Evolutionary conservation across 2,329 filamentous ascomycete genomes (phyloP).

Genomic region (Pseudocercospora fuligena): DNA sequence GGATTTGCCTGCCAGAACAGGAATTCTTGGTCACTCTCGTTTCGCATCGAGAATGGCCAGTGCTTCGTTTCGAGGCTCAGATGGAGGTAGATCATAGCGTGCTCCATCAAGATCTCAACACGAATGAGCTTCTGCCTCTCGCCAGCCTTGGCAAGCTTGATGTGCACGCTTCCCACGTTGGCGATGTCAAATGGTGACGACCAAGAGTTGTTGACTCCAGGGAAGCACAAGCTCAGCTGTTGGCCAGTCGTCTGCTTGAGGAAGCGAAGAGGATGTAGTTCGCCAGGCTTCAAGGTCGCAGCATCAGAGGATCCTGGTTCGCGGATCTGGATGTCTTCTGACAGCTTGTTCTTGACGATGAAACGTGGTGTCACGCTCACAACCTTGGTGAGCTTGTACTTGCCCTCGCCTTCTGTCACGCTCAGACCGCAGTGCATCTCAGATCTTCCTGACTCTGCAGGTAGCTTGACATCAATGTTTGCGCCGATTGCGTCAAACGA

Average conservation of each 20-base stretch:
- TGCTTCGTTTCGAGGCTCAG: constrained; percentile 89
- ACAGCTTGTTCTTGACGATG: constrained; percentile 89
- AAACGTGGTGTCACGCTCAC: constrained; percentile 92
- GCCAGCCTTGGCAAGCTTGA: constrained; percentile 90
- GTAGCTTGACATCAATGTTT: constrained; percentile 82
- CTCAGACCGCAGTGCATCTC: constrained; percentile 93
- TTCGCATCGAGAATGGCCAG: constrained; percentile 98
- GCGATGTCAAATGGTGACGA: constrained; percentile 97
- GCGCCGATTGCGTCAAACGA: constrained; percentile 98
- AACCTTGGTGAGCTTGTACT: constrained; percentile 96
- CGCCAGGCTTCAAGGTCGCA: constrained; percentile 75
- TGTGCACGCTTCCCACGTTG: constrained; percentile 86
- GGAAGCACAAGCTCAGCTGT: constrained; percentile 90
- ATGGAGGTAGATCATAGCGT: constrained; percentile 90
- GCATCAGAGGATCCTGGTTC: constrained; percentile 91
- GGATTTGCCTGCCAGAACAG: constrained; percentile 95
- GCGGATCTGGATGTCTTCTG: constrained; percentile 84
- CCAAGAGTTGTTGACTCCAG: constrained; percentile 95
- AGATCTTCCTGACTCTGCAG: constrained; percentile 69
- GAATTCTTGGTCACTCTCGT: constrained; percentile 96
- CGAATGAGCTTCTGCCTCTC: constrained; percentile 87
- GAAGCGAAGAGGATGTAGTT: constrained; percentile 86
- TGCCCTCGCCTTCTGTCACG: constrained; percentile 88
- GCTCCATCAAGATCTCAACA: constrained; percentile 88
- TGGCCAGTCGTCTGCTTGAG: constrained; percentile 82